Base-by-base conservation (phyloP, 1,284 basidiomycete genomes). In the Schizopora paradoxa region DNA sequence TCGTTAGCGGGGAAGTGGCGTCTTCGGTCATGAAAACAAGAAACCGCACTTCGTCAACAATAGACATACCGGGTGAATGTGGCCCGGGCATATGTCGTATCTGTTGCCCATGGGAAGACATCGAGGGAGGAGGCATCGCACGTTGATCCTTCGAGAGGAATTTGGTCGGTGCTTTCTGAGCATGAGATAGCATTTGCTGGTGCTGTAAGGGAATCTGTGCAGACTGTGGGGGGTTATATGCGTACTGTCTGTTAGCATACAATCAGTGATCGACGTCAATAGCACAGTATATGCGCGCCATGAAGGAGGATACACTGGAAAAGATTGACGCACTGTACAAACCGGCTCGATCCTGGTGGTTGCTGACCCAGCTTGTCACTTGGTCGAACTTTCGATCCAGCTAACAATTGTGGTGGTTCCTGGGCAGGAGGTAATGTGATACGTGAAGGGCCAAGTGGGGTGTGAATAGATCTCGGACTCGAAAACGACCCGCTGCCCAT, bases 371-470 rank as follows among this genome's bases (percentile, higher is more conserved):
- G 16, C 16, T 34, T 37, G 5, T 18, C 28, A 26, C 35, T 37
- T 5, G 22, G 14, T 8, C n/a, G 11, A 2, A 21, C 26, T 19
- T 41, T 33, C 31, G 27, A 22, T 2, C 31, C 44, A n/a, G 34
- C n/a, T 13, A 51, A 34, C 13, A 34, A 44, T 5, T 45, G 49
- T 19, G 49, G 49, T 7, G 35, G 45, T 23, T 51, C 45, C 19
- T 47, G 45, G 22, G 43, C 37, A 5, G 45, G 49, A 13, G 49
- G 49, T 16, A 51, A 41, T 8, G 49, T 51, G 13, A 51, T 47
- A 10, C 49, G 45, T 5, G 40, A 22, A 37, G 49, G 49, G 2
- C 45, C 49, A 6, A 47, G 31, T 3, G 45, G 45, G 6, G 45
- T 51, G 22, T 41, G 40, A 14, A 47, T 44, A 18, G 49, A 47